Percentiles rank a stretch among this genome's conserved stretches.
phyloP scores from a whole-genome alignment of 2,329 filamentous ascomycete species.

The Aspergillus sp. region DNA sequence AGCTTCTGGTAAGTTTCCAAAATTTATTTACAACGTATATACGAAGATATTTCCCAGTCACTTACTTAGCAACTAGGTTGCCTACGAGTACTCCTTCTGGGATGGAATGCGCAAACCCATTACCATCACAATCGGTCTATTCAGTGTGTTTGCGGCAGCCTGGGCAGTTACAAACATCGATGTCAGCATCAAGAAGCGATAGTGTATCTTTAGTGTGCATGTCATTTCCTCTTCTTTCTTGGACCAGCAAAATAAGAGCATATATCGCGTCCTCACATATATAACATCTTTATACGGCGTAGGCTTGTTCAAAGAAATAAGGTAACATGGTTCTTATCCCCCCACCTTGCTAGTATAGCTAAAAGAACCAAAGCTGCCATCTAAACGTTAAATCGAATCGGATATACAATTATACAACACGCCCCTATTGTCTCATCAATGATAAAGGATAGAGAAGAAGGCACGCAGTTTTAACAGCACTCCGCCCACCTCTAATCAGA shows the following conservation, averaged over 20 bases:
- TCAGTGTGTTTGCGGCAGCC: slow-evolving; percentile 71
- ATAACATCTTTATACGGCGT: background rate
- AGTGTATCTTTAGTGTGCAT: slow-evolving; percentile 14
- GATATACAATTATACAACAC: background rate
- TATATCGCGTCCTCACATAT: background rate
- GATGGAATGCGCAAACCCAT: slow-evolving; percentile 83
- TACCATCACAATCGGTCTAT: slow-evolving; percentile 70
- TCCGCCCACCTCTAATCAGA: background rate
- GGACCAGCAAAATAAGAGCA: slow-evolving; percentile 7
- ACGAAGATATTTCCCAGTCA: background rate
- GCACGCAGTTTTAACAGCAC: background rate
- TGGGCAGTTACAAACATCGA: slow-evolving; percentile 79
- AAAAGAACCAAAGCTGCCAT: background rate
- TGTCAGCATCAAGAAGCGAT: slow-evolving; percentile 71
- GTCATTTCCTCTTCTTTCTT: background rate
- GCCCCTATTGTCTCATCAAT: background rate
- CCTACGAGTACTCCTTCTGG: slow-evolving; percentile 77
- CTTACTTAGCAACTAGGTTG: slow-evolving; percentile 49
- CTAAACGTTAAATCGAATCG: background rate
- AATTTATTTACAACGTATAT: background rate
- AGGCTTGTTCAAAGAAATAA: background rate
- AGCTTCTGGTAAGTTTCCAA: slow-evolving; percentile 61
- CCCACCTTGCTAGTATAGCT: background rate
- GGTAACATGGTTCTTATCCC: background rate
- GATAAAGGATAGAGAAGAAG: slow-evolving; percentile 3